Conservation (phyloP, 768 basidiomycete species). For the Tephrocybe sp. region DNA sequence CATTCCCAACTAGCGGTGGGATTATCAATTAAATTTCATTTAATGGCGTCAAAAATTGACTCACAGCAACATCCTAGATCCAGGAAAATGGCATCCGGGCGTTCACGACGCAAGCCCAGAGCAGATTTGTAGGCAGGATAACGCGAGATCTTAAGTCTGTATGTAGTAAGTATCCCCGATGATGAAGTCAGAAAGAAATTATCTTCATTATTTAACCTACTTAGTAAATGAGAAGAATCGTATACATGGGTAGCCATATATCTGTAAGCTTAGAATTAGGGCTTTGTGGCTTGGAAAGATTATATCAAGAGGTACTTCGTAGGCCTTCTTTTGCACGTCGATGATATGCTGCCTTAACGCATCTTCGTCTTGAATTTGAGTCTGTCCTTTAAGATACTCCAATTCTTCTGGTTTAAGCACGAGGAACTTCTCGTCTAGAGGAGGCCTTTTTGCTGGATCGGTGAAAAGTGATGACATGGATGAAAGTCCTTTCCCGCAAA, state of each 20-base stretch:
- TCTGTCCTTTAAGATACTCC: slow-evolving; percentile 26
- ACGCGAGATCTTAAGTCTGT: slow-evolving; percentile 24
- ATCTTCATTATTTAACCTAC: slow-evolving; percentile 12
- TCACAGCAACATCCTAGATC: slow-evolving; percentile 35
- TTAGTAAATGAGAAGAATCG: slow-evolving; percentile 25
- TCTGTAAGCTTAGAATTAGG: slow-evolving; percentile 12
- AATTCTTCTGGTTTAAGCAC: slow-evolving; percentile 20
- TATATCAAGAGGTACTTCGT: slow-evolving; percentile 16
- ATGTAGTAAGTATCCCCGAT: not conserved
- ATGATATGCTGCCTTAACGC: slow-evolving; percentile 30
- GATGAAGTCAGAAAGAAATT: not conserved
- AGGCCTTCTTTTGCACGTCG: slow-evolving; percentile 28
- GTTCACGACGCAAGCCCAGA: slow-evolving; percentile 18
- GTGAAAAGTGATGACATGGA: slow-evolving; percentile 3
- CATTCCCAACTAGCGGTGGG: slow-evolving; percentile 27
- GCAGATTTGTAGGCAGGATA: slow-evolving; percentile 25
- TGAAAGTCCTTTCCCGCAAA: not conserved
- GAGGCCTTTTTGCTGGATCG: slow-evolving; percentile 15
- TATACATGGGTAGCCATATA: slow-evolving; percentile 30
- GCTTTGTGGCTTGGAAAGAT: not conserved
- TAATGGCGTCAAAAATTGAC: not conserved
- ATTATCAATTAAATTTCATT: not conserved
- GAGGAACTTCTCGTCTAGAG: slow-evolving; percentile 20
- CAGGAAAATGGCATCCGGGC: slow-evolving; percentile 24
- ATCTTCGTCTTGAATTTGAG: slow-evolving; percentile 26